Percentiles rank a stretch among this genome's conserved stretches.
phyloP scores from a whole-genome alignment of 1,284 basidiomycete genomes.

The Leucoagaricus sp. region DNA sequence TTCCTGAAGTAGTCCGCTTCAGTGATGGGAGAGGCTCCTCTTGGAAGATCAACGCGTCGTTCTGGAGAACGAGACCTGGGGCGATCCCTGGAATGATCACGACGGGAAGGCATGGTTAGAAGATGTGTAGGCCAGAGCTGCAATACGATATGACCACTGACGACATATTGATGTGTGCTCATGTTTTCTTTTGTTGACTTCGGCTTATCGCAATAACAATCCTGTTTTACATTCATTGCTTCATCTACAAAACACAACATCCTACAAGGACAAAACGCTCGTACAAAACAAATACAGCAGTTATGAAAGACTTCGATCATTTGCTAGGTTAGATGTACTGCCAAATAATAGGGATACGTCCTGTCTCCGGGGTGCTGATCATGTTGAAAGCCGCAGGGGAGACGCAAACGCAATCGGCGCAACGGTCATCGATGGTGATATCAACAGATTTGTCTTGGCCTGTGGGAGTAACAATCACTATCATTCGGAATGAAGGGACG shows the following conservation, averaged over 20 bases:
- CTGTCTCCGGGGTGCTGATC: slow-evolving; percentile 9
- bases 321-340: slow-evolving; percentile 16
- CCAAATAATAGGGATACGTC: slow-evolving; percentile 22
- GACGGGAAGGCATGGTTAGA: slow-evolving; percentile 29
- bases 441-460: slow-evolving; percentile 24
- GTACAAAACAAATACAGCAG: too few relatives aligned
- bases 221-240: too few relatives aligned
- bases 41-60: slow-evolving; percentile 44
- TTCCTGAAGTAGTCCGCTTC: slow-evolving; percentile 80
- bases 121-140: too few relatives aligned
- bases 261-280: too few relatives aligned
- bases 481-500: background rate
- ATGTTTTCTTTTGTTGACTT: slow-evolving; percentile 4
- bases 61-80: slow-evolving; percentile 44
- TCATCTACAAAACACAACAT: too few relatives aligned
- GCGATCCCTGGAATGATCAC: slow-evolving; percentile 27
- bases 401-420: slow-evolving; percentile 24
- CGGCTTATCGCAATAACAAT: too few relatives aligned
- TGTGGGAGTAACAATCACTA: slow-evolving; percentile 6
- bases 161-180: slow-evolving; percentile 5
- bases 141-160: background rate
- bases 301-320: background rate
- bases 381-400: slow-evolving; percentile 22
- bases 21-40: slow-evolving; percentile 55
- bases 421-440: slow-evolving; percentile 24